Evolutionary conservation across 2,329 filamentous ascomycete species (phyloP), one percentile per base, ranked within the genome.

Genomic region (Epichloe sp.): DNA sequence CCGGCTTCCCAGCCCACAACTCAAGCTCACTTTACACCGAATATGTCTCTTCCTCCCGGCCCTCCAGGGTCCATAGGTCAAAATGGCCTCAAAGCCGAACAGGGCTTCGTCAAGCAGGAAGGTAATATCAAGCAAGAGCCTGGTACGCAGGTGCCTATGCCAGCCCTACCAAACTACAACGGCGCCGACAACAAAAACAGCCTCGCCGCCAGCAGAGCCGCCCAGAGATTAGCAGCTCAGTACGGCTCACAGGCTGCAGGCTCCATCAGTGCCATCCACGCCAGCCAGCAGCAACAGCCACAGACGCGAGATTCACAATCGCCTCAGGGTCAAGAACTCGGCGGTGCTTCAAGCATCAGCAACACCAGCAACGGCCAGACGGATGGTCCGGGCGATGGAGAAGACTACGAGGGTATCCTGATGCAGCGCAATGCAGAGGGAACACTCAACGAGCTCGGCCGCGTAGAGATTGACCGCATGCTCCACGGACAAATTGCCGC

Each of bases 401-500:
- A 74, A 52, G 75, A 79, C 42, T 78, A 78, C 38, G 69, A 77
- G 52, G 79, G 77, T 8, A 70, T 86, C 41, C 68, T 88, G 43
- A 72, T 83, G 60, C 74, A 76, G 55, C 72, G 76, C 43, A 72
- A 74, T 52, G 71, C 74, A 4, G 67, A 74, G 38, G 80, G 78
- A 6, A 73, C 77, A 55, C 69, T 73, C 46, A 69, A 68, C 34
- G 78, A 74, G 68, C 76, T 76, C 69, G 78, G 76, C 23, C 72
- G 78, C 48, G 65, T 81, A 5, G 79, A 82, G 50, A 82, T 88
- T 54, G 86, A 91, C 61, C 70, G 74, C 44, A 71, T 86, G 62
- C 78, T 91, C 58, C 84, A 86, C 57, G 72, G 76, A 48, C 80
- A 83, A 58, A 80, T 90, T 54, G 75, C 80, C 49, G 76, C 79